Conservation (phyloP, 176 grass and related monocot genomes). For the Rhipidocladum racemiflorum region DNA sequence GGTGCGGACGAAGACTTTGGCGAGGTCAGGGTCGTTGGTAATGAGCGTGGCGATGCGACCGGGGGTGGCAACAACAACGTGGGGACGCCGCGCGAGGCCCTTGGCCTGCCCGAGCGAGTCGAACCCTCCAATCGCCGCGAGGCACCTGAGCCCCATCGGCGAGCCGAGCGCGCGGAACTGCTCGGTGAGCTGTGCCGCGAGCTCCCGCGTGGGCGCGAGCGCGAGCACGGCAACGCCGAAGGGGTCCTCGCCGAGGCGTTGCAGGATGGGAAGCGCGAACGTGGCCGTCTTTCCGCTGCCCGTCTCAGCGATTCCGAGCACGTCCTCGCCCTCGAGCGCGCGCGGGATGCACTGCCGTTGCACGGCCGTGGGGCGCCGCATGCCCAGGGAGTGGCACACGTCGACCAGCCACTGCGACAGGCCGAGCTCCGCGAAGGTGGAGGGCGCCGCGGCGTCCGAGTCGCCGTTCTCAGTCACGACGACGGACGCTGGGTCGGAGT, state of each 20-base stretch:
- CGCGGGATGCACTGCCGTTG: constrained; percentile 82
- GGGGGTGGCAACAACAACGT: constrained; percentile 81
- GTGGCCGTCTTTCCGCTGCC: constrained; percentile 89
- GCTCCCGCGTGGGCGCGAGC: constrained; percentile 73
- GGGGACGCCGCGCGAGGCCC: constrained; percentile 60
- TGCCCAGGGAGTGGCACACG: constrained; percentile 57
- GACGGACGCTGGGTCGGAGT: constrained; percentile 1
- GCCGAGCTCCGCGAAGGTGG: constrained; percentile 68
- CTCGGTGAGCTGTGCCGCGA: constrained; percentile 81
- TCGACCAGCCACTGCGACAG: constrained; percentile 70
- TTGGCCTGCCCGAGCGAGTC: constrained; percentile 74
- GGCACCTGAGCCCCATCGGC: constrained; percentile 59
- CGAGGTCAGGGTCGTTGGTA: constrained; percentile 60
- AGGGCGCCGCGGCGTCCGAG: background rate
- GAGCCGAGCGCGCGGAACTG: constrained; percentile 92
- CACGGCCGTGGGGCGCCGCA: constrained; percentile 61
- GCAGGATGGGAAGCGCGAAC: constrained; percentile 81
- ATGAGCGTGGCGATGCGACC: constrained; percentile 82
- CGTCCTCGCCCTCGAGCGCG: constrained; percentile 69
- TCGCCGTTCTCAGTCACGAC: constrained; percentile 2
- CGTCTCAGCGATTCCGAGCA: constrained; percentile 80
- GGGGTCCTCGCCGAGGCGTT: constrained; percentile 69
- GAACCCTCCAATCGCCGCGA: constrained; percentile 79
- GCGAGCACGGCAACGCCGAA: constrained; percentile 80
- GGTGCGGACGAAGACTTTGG: constrained; percentile 69